Base-by-base conservation (phyloP, 1,284 basidiomycete species). In the Ustilago shanxiensis region DNA sequence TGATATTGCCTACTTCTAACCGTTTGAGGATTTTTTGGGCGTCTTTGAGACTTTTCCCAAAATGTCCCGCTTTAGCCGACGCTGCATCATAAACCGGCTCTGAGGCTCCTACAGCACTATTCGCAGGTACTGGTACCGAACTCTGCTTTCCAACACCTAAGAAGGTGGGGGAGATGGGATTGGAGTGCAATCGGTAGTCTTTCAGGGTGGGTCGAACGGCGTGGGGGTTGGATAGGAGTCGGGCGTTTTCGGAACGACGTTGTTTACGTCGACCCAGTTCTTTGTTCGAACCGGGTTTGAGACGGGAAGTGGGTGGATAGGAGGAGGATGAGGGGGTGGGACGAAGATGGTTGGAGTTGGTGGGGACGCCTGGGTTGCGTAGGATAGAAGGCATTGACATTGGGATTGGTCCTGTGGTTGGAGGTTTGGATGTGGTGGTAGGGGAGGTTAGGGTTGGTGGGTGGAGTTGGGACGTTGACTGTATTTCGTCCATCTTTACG, bases 191-290 rank as follows among this genome's bases (percentile, higher is more conserved):
- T 3, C 72, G 47, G 44, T 74, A 81, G 51, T 83, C 82, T 16
- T 66, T 64, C 4, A 75, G 33, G 0, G 77, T 63, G 1, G 82
- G 82, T 2, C 80, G 72, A 1, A 69, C 66, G 0, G 71, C 65
- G 41, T 83, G 81, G 1, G 79, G 77, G 47, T 82, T 81, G 16
- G 75, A 77, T 5, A 78, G 66, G 16, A 83, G 69, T 1, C 71
- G 72, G 0, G 72, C 68, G 53, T 79, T 79, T 39, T 79, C 77
- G n/a, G 60, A 62, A 2, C 77, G 66, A 3, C 73, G 66, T 39
- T 73, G 69, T 29, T 79, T 79, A 0, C 74, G 62, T 24, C 73
- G 68, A 1, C 72, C 72, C 2, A 60, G 41, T 10, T 74, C 39
- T 62, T 72, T 9, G 29, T 22, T 28, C 16, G 51, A 31, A 11